phyloP scores from a whole-genome alignment of 1,284 basidiomycete genomes.

The Irpex sp. region DNA sequence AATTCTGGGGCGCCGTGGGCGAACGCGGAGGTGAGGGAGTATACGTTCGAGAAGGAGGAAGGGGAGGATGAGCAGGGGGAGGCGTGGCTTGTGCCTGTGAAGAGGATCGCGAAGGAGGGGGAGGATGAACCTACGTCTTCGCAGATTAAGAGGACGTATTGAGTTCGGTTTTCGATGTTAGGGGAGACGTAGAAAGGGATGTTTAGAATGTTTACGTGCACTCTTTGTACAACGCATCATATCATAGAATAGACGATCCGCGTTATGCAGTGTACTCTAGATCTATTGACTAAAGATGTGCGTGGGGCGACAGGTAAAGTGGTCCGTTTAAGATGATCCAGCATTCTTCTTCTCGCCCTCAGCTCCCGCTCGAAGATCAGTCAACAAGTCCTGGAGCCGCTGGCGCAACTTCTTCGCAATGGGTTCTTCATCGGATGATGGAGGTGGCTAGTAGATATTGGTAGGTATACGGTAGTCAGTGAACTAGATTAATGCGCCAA shows the following conservation, averaged over 20 bases:
- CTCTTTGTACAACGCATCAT: no score
- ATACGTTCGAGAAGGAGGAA: slow-evolving; percentile 25
- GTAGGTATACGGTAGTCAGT: neutral
- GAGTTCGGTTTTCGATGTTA: neutral
- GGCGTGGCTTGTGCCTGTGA: slow-evolving; percentile 23
- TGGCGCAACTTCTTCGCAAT: neutral
- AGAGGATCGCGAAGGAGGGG: slow-evolving; percentile 22
- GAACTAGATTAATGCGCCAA: neutral
- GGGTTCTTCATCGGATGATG: neutral
- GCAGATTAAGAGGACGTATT: neutral
- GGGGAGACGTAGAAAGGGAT: no score
- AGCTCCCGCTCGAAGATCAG: neutral
- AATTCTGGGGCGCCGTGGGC: slow-evolving; percentile 26
- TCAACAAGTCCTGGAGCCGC: neutral
- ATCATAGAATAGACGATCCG: no score
- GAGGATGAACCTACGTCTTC: slow-evolving; percentile 24
- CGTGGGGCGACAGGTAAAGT: no score
- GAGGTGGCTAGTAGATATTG: neutral
- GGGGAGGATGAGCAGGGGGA: slow-evolving; percentile 24
- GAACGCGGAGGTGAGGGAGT: slow-evolving; percentile 29
- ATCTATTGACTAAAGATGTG: no score
- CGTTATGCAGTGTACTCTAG: no score
- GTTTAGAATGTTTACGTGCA: no score
- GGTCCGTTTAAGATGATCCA: no score
- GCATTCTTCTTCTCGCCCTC: neutral